Conservation (phyloP, 495 filamentous ascomycete species). For the Hyaloscypha hepaticicola region DNA sequence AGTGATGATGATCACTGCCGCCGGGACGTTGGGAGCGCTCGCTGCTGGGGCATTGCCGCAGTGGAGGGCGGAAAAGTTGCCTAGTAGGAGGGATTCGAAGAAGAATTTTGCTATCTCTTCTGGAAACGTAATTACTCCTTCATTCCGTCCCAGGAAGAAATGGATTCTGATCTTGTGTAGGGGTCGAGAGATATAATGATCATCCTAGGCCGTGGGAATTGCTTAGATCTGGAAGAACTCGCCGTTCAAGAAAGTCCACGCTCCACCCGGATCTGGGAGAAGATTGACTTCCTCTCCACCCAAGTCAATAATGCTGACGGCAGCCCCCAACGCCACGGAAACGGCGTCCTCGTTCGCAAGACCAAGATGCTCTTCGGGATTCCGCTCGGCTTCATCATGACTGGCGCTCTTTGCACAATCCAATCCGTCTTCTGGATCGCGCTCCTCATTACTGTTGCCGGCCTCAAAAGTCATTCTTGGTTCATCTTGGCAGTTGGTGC, state of each 20-base stretch:
- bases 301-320: background rate
- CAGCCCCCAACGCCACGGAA: background rate
- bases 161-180: background rate
- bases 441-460: slow-evolving; percentile 37
- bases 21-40: slow-evolving; percentile 41
- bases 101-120: slow-evolving; percentile 40
- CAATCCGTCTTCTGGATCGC: slow-evolving; percentile 40
- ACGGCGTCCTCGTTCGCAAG: background rate
- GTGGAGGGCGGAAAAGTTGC: slow-evolving; percentile 52
- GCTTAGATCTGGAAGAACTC: slow-evolving; percentile 49
- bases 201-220: slow-evolving; percentile 36
- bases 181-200: slow-evolving; percentile 41
- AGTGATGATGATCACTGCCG: slow-evolving; percentile 42
- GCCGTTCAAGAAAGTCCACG: slow-evolving; percentile 24
- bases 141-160: too few species aligned
- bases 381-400: slow-evolving; percentile 1
- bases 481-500: slow-evolving; percentile 20
- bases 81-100: slow-evolving; percentile 18
- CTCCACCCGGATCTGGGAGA: background rate
- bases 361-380: background rate
- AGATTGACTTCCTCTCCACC: background rate
- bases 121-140: slow-evolving; percentile 41
- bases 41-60: slow-evolving; percentile 41
- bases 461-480: background rate
- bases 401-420: slow-evolving; percentile 10